Evolutionary conservation across 345 rosid species (phyloP).

Genomic region (Aegle marmelos): DNA sequence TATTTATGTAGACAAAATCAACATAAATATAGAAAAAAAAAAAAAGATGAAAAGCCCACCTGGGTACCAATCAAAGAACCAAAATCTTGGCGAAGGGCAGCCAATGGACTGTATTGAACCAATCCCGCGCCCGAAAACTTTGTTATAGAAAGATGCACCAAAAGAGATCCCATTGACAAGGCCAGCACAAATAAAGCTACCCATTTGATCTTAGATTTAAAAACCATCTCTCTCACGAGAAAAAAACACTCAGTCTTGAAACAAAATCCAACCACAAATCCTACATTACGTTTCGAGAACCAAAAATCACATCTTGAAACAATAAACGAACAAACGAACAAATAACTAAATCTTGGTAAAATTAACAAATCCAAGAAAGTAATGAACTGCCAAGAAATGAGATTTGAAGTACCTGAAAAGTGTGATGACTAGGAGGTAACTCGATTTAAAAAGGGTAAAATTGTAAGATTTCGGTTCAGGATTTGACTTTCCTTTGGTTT

Average conservation of each 20-base stretch:
- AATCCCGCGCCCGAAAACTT: slow-evolving; percentile 61
- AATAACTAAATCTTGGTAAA: no score
- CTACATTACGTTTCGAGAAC: slow-evolving; percentile 10
- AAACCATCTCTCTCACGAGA: slow-evolving; percentile 53
- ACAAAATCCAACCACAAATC: background rate
- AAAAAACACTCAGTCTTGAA: slow-evolving; percentile 16
- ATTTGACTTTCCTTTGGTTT: slow-evolving; percentile 18
- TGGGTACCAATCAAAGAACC: slow-evolving; percentile 37
- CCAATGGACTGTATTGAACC: slow-evolving; percentile 49
- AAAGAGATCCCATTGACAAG: slow-evolving; percentile 71
- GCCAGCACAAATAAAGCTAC: slow-evolving; percentile 67
- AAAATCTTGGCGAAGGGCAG: slow-evolving; percentile 51
- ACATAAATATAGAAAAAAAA: background rate
- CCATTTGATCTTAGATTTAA: slow-evolving; percentile 90
- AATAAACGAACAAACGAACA: background rate
- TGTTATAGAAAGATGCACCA: slow-evolving; percentile 79
- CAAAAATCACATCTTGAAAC: slow-evolving; percentile 7
- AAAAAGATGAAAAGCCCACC: slow-evolving; percentile 29
- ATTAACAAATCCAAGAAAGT: background rate
- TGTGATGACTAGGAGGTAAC: background rate
- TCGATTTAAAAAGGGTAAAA: slow-evolving; percentile 5
- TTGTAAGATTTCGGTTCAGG: slow-evolving; percentile 3
- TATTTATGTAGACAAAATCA: background rate
- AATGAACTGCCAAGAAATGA: background rate
- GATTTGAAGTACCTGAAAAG: slow-evolving; percentile 20